A percentile compares a stretch with the other conserved stretches of the same genome.
Conservation (phyloP, 441 rosid species). For the Populus tomentosa region DNA sequence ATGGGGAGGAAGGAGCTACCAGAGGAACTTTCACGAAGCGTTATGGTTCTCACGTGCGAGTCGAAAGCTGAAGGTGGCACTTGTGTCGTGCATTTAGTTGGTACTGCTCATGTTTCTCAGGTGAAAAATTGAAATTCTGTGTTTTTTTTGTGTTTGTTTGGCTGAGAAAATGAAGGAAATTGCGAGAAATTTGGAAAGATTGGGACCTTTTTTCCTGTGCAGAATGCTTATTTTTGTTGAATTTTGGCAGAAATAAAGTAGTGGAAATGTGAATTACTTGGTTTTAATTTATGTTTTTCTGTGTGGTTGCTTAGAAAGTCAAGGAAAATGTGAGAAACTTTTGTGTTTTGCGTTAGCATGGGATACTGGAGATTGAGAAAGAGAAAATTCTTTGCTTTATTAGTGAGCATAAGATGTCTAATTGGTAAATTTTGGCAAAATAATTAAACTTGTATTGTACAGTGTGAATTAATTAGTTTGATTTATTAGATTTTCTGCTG, state of each 20-base stretch:
- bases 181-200: not conserved
- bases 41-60: slow-evolving; percentile 64
- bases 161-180: not conserved
- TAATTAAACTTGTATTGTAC: not conserved
- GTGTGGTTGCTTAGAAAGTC: not conserved
- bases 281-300: not conserved
- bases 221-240: not conserved
- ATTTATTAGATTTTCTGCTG: not conserved
- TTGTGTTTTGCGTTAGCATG: not conserved
- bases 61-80: slow-evolving; percentile 61
- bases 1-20: slow-evolving; percentile 44
- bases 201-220: not conserved
- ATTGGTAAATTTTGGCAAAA: not conserved
- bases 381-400: not conserved
- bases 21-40: slow-evolving; percentile 63
- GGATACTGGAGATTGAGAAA: not conserved
- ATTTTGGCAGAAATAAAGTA: not conserved
- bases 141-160: slow-evolving; percentile 17
- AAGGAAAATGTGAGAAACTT: not conserved
- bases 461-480: not conserved
- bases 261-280: not conserved
- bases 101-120: slow-evolving; percentile 97
- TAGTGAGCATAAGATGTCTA: not conserved
- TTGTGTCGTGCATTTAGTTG: slow-evolving; percentile 85
- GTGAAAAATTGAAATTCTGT: slow-evolving; percentile 26